phyloP scores from a whole-genome alignment of 208 protist species.

The Trypanosoma conorhini region DNA sequence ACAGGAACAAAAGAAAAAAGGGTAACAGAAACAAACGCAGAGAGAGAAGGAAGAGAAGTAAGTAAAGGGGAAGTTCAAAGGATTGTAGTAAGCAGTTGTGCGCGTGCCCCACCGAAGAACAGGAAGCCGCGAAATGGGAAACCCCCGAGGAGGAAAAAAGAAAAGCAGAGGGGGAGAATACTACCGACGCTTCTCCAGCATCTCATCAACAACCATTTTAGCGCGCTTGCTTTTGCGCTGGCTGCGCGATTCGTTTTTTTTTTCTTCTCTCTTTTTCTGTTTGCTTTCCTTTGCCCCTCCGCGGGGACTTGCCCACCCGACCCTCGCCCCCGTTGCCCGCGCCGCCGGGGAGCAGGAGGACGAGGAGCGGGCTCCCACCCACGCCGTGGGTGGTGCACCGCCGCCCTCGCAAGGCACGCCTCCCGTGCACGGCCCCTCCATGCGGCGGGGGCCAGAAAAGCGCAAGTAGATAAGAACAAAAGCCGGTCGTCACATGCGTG shows the following conservation, averaged over 20 bases:
- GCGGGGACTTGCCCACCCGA: not conserved
- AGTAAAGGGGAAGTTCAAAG: not conserved
- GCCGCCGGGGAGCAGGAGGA: not conserved
- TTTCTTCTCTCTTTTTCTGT: not conserved
- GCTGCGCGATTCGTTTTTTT: not conserved
- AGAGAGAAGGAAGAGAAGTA: constrained; percentile 11
- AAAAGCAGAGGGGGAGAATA: constrained; percentile 6
- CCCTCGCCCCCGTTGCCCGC: not conserved
- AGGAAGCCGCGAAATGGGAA: not conserved
- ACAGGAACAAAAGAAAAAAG: not conserved
- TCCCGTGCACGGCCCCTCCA: not conserved
- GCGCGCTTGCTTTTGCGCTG: not conserved
- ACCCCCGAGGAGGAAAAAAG: constrained; percentile 13
- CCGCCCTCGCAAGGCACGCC: not conserved
- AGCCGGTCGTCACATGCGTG: not conserved
- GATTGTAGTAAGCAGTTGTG: not conserved
- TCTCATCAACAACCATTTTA: not conserved
- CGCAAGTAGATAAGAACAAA: constrained; percentile 1
- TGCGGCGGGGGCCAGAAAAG: not conserved
- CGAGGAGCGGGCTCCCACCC: not conserved
- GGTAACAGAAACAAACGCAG: constrained; percentile 8
- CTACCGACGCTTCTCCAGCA: not conserved
- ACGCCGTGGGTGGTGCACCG: too few relatives aligned
- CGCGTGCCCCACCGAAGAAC: not conserved
- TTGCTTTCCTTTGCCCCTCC: not conserved